These are phyloP conservation scores for Ascochyta pisi DNA, from an alignment of 2,329 filamentous ascomycete genomes.

Conservation along the genomic window DNA sequence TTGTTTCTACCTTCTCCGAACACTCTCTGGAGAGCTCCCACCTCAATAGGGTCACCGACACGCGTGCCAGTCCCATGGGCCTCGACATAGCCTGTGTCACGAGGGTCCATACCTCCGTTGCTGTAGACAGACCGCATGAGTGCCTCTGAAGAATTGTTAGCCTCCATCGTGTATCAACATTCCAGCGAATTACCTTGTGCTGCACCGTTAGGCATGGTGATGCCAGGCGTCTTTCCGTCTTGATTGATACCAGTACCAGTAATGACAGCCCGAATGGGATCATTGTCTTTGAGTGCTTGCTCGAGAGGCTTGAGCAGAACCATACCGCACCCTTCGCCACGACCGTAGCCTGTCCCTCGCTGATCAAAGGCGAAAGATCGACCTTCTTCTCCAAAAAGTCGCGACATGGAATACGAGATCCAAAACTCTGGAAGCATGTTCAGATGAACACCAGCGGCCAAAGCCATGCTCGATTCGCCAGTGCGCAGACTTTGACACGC, in stretches of 20 bases:
- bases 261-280: slow-evolving; percentile 58
- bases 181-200: slow-evolving; percentile 42
- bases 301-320: slow-evolving; percentile 64
- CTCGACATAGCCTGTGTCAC: slow-evolving; percentile 38
- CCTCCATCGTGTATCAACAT: neutral
- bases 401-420: slow-evolving; percentile 33
- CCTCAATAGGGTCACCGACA: slow-evolving; percentile 49
- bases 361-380: slow-evolving; percentile 52
- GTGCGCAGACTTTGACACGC: slow-evolving; percentile 38
- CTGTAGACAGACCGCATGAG: slow-evolving; percentile 33
- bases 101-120: slow-evolving; percentile 31
- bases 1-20: slow-evolving; percentile 29
- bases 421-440: slow-evolving; percentile 37
- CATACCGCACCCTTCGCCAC: slow-evolving; percentile 68
- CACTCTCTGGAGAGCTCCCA: slow-evolving; percentile 30
- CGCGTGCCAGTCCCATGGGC: slow-evolving; percentile 63
- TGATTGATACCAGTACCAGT: slow-evolving; percentile 52
- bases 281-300: slow-evolving; percentile 64
- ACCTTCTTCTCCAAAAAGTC: slow-evolving; percentile 39
- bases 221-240: slow-evolving; percentile 64
- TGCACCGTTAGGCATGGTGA: slow-evolving; percentile 65
- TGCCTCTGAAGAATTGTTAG: neutral
- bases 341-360: slow-evolving; percentile 66
- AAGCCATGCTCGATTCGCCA: slow-evolving; percentile 38
- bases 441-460: slow-evolving; percentile 27